phyloP scores from a whole-genome alignment of 306 rosid species.

The Quercus mongolica region DNA sequence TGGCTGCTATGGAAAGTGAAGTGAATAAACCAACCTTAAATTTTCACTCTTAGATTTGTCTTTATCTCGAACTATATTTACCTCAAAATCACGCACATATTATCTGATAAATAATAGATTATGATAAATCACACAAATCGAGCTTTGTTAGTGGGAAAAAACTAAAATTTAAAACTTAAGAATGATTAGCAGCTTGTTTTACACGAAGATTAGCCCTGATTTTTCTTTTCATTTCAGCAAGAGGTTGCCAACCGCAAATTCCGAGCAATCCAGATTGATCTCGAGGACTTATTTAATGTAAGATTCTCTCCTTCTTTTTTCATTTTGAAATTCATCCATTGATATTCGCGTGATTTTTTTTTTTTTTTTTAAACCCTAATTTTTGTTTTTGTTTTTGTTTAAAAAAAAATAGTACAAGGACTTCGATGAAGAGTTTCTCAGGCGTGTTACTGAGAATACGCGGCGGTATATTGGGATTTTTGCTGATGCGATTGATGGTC shows the following conservation, averaged over 20 bases:
- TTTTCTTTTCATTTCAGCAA: constrained; percentile 51
- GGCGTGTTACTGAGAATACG: constrained; percentile 83
- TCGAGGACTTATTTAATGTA: constrained; percentile 74
- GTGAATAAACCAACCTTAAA: neutral
- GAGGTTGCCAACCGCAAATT: constrained; percentile 81
- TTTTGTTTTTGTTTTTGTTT: neutral
- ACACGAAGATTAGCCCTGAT: constrained; percentile 11
- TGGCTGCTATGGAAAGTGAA: constrained; percentile 6
- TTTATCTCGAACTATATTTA: neutral
- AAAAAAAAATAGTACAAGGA: constrained; percentile 51
- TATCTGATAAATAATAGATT: neutral
- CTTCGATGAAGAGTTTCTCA: constrained; percentile 75
- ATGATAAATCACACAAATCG: neutral
- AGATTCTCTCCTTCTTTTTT: neutral
- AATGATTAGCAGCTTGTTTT: neutral
- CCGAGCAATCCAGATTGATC: constrained; percentile 71
- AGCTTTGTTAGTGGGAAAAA: neutral
- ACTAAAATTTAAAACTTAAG: neutral
- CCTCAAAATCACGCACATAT: neutral
- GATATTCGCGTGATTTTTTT: neutral
- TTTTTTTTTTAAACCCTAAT: neutral
- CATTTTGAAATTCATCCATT: neutral
- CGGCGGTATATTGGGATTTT: constrained; percentile 74
- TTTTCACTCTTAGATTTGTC: neutral
- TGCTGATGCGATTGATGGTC: constrained; percentile 79